Evolutionary conservation across 2,329 filamentous ascomycete species (phyloP).

Genomic region (Ophioceras dolichostomum): DNA sequence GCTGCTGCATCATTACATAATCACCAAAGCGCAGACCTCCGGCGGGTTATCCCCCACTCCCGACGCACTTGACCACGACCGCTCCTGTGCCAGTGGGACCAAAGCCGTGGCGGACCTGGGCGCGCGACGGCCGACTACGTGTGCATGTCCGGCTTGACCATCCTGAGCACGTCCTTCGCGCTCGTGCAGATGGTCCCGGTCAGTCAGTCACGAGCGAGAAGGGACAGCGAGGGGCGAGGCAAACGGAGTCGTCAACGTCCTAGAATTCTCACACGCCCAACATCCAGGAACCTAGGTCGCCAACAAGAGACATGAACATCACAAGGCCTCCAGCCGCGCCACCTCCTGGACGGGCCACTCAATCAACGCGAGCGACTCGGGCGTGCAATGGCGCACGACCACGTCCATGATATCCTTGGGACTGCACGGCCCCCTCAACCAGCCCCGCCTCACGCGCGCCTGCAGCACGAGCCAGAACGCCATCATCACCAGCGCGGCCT

Average conservation of each 20-base stretch:
- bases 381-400: conserved; percentile 1
- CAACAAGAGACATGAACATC: neutral
- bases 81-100: conserved; percentile 22
- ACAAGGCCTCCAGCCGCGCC: neutral
- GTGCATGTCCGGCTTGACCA: conserved; percentile 20
- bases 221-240: no score
- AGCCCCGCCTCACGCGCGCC: conserved; percentile 11
- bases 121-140: conserved; percentile 19
- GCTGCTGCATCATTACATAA: conserved; percentile 21
- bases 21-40: conserved; percentile 16
- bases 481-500: conserved; percentile 12
- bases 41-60: neutral
- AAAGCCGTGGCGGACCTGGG: conserved; percentile 5
- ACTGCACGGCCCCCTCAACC: conserved; percentile 6
- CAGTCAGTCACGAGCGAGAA: no score
- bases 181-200: conserved; percentile 24
- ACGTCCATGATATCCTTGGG: conserved; percentile 3
- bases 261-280: no score
- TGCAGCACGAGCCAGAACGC: conserved; percentile 14
- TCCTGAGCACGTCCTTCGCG: conserved; percentile 22
- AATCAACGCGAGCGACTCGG: conserved; percentile 2
- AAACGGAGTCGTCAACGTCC: no score
- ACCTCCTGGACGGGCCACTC: conserved; percentile 5
- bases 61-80: conserved; percentile 16
- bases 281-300: no score